Percentiles rank a stretch among this genome's conserved stretches.
These are phyloP conservation scores for Limnanthes douglasii DNA, from an alignment of 345 rosid species.

Conservation along the genomic window DNA sequence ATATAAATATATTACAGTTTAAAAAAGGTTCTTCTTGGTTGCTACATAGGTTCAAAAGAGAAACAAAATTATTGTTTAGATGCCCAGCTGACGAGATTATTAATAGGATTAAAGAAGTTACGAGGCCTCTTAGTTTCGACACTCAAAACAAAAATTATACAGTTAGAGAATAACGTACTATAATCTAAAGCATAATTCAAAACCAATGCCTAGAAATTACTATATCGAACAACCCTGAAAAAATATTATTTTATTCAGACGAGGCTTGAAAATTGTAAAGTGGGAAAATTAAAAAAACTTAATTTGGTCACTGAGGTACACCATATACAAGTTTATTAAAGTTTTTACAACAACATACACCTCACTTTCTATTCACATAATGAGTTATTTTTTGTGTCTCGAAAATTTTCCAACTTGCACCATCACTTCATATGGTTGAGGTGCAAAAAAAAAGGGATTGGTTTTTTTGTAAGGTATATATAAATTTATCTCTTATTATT, in stretches of 20 bases:
- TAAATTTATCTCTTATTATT: neutral
- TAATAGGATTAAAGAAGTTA: slow-evolving; percentile 75
- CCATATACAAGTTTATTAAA: neutral
- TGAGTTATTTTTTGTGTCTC: slow-evolving; percentile 6
- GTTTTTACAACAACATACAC: neutral
- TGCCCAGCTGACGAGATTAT: slow-evolving; percentile 81
- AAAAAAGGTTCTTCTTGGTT: slow-evolving; percentile 1
- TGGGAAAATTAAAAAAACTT: slow-evolving; percentile 89
- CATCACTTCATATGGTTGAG: slow-evolving; percentile 91
- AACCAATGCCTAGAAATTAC: too few relatives aligned
- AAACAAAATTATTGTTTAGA: slow-evolving; percentile 71
- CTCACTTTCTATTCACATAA: too few relatives aligned
- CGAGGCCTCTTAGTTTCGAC: slow-evolving; percentile 86
- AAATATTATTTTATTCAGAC: slow-evolving; percentile 33
- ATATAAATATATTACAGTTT: too few relatives aligned
- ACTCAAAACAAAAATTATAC: slow-evolving; percentile 86
- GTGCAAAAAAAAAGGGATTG: slow-evolving; percentile 93
- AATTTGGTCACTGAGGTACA: slow-evolving; percentile 77
- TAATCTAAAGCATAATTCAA: neutral
- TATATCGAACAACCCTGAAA: too few relatives aligned
- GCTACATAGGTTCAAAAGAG: slow-evolving; percentile 65
- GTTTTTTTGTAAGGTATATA: slow-evolving; percentile 63
- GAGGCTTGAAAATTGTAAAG: slow-evolving; percentile 81
- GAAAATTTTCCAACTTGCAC: slow-evolving; percentile 91
- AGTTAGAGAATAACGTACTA: slow-evolving; percentile 19